Conservation (phyloP, 2,329 filamentous ascomycete genomes). For the Aspergillus intermedius region DNA sequence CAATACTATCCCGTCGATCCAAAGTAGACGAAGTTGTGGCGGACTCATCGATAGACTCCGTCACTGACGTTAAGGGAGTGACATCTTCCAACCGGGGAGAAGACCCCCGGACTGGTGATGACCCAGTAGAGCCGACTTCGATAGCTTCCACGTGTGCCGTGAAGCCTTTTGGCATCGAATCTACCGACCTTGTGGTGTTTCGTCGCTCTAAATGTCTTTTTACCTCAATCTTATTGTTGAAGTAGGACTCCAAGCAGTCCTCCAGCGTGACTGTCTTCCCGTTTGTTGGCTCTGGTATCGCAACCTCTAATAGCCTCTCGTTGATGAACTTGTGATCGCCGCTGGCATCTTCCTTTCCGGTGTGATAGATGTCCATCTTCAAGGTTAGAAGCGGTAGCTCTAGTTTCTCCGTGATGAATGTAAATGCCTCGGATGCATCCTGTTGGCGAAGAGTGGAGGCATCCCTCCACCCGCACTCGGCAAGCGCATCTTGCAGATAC, state of each 20-base stretch:
- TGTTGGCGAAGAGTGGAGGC: constrained; percentile 74
- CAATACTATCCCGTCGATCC: constrained; percentile 35
- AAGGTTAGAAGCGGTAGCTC: constrained; percentile 80
- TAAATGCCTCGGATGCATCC: constrained; percentile 92
- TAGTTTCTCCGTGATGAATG: constrained; percentile 84
- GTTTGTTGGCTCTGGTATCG: constrained; percentile 63
- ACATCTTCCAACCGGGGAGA: constrained; percentile 16
- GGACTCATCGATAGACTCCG: constrained; percentile 20
- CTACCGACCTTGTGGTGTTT: constrained; percentile 43
- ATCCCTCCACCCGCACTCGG: constrained; percentile 82
- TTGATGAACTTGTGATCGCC: constrained; percentile 95
- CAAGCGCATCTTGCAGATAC: constrained; percentile 72
- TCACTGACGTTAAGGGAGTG: constrained; percentile 21
- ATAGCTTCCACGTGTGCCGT: constrained; percentile 37
- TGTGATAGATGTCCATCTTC: constrained; percentile 92
- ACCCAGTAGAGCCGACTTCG: constrained; percentile 34
- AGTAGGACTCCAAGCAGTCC: constrained; percentile 87
- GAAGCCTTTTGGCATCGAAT: constrained; percentile 32
- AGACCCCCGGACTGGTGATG: constrained; percentile 13
- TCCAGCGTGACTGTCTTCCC: constrained; percentile 71
- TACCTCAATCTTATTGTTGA: constrained; percentile 90
- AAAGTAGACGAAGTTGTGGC: constrained; percentile 14
- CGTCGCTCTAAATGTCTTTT: constrained; percentile 63
- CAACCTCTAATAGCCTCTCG: constrained; percentile 82
- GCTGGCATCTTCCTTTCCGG: constrained; percentile 71